Conservation (phyloP, 352 stramenopile species). For the Phytophthora cryptogea region DNA sequence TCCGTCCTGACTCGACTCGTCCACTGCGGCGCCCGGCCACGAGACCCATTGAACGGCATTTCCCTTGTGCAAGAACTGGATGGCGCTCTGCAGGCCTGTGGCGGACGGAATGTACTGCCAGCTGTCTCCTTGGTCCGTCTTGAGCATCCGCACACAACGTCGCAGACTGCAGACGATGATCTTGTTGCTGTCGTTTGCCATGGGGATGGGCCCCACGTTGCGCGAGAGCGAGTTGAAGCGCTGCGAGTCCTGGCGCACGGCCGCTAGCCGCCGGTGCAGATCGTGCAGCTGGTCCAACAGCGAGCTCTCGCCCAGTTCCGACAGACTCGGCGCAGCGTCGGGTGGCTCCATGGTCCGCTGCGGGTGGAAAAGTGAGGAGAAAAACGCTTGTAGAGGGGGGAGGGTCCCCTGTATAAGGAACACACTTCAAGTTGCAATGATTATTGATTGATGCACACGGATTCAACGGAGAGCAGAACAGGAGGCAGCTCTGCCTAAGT, state of each 20-base stretch:
- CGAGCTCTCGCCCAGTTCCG: constrained; percentile 71
- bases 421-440: constrained; percentile 9
- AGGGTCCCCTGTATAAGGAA: no score
- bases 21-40: constrained; percentile 83
- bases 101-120: constrained; percentile 76
- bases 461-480: no score
- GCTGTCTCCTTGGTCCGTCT: constrained; percentile 68
- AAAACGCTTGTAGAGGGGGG: no score
- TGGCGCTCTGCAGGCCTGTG: constrained; percentile 71
- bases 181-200: constrained; percentile 80
- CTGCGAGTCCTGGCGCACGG: constrained; percentile 79
- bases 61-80: constrained; percentile 71
- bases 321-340: constrained; percentile 15
- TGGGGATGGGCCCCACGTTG: constrained; percentile 69
- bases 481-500: no score
- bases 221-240: constrained; percentile 63
- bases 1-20: constrained; percentile 79
- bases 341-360: neutral
- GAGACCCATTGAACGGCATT: constrained; percentile 92
- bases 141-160: constrained; percentile 77
- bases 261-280: constrained; percentile 66
- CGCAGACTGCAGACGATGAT: constrained; percentile 77
- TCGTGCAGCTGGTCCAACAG: constrained; percentile 82
- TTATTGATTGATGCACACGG: constrained; percentile 6
- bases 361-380: no score